These are phyloP conservation scores for Piromyces finnis DNA, from an alignment of 192 early-diverging fungal species.

Conservation along the genomic window DNA sequence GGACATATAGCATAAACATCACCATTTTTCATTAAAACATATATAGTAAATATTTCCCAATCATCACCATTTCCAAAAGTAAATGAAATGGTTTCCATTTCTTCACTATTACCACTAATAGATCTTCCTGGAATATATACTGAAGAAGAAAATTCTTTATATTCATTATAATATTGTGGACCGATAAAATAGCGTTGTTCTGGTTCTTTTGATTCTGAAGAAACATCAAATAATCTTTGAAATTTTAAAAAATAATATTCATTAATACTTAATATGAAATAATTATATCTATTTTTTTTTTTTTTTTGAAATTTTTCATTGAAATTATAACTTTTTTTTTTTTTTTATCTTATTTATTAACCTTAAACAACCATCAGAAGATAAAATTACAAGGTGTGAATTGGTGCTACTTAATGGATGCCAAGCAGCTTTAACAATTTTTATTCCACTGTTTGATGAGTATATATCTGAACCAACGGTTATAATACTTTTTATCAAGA, in stretches of 20 bases:
- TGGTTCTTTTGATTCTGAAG: slow-evolving; percentile 32
- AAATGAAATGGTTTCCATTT: slow-evolving; percentile 19
- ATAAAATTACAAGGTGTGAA: slow-evolving; percentile 50
- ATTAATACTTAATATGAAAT: no score
- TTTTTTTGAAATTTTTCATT: no score
- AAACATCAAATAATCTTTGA: slow-evolving; percentile 49
- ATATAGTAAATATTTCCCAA: slow-evolving; percentile 57
- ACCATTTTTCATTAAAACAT: slow-evolving; percentile 46
- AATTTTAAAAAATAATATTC: neutral
- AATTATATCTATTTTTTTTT: no score
- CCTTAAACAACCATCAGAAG: slow-evolving; percentile 39
- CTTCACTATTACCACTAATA: neutral
- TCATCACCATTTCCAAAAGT: slow-evolving; percentile 19
- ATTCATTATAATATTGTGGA: neutral
- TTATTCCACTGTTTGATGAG: neutral
- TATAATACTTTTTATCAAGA: neutral
- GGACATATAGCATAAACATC: slow-evolving; percentile 63
- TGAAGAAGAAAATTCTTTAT: neutral
- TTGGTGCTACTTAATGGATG: slow-evolving; percentile 55
- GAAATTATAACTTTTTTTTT: no score
- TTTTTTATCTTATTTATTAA: no score
- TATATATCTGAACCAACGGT: neutral
- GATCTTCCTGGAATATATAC: slow-evolving; percentile 5
- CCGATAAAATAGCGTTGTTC: slow-evolving; percentile 12
- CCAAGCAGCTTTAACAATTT: slow-evolving; percentile 47